A percentile compares a stretch with the other conserved stretches of the same genome.
Conservation (phyloP, 1,284 basidiomycete genomes). For the Microbotryum lychnidis-dioicae region DNA sequence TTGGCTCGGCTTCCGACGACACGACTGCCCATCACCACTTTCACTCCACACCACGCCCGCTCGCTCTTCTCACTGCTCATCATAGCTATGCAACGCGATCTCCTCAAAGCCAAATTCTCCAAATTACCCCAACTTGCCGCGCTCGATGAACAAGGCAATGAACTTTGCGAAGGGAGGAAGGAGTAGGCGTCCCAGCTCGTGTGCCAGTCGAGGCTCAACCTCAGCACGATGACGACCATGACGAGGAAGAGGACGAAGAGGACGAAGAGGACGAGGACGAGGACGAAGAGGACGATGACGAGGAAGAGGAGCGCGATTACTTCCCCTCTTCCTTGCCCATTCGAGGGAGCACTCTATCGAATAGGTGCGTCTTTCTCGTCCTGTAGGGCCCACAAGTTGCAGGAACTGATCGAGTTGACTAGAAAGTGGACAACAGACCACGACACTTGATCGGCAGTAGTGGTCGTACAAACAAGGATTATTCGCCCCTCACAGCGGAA, state of each 20-base stretch:
- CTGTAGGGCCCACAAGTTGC: background rate
- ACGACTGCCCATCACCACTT: no score
- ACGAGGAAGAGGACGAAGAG: constrained; percentile 48
- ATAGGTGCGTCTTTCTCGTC: constrained; percentile 1
- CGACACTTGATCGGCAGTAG: constrained; percentile 4
- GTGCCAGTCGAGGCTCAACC: constrained; percentile 41
- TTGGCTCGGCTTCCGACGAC: no score
- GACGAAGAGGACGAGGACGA: constrained; percentile 35
- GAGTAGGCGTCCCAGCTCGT: background rate
- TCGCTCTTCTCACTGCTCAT: no score
- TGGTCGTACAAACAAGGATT: constrained; percentile 38
- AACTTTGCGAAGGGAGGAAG: no score
- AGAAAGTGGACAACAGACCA: no score
- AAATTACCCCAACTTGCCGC: constrained; percentile 54
- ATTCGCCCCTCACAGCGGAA: constrained; percentile 63
- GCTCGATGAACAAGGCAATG: constrained; percentile 3
- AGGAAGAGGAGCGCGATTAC: constrained; percentile 35
- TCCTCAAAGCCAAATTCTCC: constrained; percentile 54
- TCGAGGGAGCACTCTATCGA: background rate
- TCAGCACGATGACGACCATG: constrained; percentile 51
- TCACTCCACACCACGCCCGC: no score
- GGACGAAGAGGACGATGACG: constrained; percentile 47
- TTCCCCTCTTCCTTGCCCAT: constrained; percentile 9
- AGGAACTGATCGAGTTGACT: background rate
- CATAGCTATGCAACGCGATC: constrained; percentile 22